phyloP scores from a whole-genome alignment of 768 basidiomycete species.

The Boletus barrowsii region DNA sequence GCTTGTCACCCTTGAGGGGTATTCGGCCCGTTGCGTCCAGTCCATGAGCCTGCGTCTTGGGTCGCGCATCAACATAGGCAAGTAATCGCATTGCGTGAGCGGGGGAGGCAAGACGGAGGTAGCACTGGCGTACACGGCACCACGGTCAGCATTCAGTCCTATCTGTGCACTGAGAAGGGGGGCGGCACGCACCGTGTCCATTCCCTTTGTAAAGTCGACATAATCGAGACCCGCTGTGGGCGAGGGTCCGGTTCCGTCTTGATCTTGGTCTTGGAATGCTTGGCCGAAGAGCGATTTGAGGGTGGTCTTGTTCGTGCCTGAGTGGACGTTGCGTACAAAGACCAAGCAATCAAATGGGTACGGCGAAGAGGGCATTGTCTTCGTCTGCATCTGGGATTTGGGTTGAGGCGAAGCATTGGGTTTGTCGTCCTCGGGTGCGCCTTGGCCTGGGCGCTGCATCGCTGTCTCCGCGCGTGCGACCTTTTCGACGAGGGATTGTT shows the following conservation, averaged over 20 bases:
- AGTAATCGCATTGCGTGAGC: constrained; percentile 44
- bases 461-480: constrained; percentile 27
- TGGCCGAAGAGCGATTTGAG: constrained; percentile 55
- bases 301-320: constrained; percentile 79
- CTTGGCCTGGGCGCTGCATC: background rate
- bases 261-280: constrained; percentile 31
- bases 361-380: constrained; percentile 30
- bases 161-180: background rate
- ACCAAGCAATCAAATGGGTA: constrained; percentile 68
- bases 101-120: constrained; percentile 63
- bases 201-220: constrained; percentile 75
- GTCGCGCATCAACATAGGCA: constrained; percentile 39
- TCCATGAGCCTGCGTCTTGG: constrained; percentile 44
- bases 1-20: constrained; percentile 14
- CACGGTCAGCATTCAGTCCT: background rate
- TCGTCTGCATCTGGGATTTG: background rate
- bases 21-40: constrained; percentile 50
- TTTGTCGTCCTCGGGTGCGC: background rate
- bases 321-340: constrained; percentile 67
- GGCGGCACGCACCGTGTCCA: constrained; percentile 54
- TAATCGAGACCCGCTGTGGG: constrained; percentile 56
- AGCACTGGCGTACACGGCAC: constrained; percentile 47
- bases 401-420: background rate
- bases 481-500: constrained; percentile 50
- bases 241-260: background rate